Evolutionary conservation across 2,329 filamentous ascomycete species (phyloP), one percentile per base, ranked within the genome.

Genomic region (Colletotrichum trifolii): DNA sequence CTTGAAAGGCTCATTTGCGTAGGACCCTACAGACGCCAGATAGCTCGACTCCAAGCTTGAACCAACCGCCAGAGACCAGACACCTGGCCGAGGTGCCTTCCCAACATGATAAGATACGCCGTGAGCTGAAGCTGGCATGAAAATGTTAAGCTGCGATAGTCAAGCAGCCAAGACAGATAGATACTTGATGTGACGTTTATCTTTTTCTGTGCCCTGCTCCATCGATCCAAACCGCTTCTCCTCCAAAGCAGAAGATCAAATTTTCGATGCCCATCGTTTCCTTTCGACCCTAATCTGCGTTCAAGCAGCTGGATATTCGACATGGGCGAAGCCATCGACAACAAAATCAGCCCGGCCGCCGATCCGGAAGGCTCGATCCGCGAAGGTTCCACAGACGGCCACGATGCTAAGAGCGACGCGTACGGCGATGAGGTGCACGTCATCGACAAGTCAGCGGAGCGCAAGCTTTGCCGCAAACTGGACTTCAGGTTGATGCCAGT

Each of bases 401-500:
- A 56, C 42, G 54, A 56, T 15, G 2, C 33, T 17, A 17, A 62
- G 46, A 54, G 15, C 38, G 42, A 46, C 9, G 25, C 17, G 49
- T 68, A 67, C 13, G 71, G 72, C 38, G 74, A 70, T 50, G 67
- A 63, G 46, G 68, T 68, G 34, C 70, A 71, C 35, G 74, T 78
- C 42, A 49, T 79, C 13, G 74, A 77, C 64, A 76, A 77, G n/a
- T 76, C 72, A 7, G 83, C 84, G 12, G 85, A 87, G 73, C 78
- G 78, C 25, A 78, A 78, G 0, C 75, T 87, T 7, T 84, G 83
- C 68, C 80, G 82, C 72, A 87, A 86, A 72, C 83, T 87, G 62
- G 85, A 87, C 70, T 71, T 83, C 17, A 82, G 83, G 17, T 73
- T 87, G 9, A 70, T 87, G 67, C 85, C 85, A 2, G 79, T 87